These are phyloP conservation scores for Strobilomyces dryophilus DNA, from an alignment of 768 basidiomycete species.

Conservation along the genomic window DNA sequence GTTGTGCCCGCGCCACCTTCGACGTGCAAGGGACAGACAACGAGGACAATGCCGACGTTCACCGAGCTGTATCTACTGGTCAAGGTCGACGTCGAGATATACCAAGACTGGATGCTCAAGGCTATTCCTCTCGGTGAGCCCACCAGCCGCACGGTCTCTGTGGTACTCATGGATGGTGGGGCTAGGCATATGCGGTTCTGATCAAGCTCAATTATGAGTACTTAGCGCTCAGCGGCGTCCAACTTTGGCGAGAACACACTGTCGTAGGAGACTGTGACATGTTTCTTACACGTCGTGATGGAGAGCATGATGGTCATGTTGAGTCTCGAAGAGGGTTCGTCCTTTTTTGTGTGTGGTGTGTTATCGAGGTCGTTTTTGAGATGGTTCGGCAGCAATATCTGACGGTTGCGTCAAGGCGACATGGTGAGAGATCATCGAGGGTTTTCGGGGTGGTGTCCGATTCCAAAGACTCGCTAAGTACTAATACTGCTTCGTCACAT, in stretches of 20 bases:
- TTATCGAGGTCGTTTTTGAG: not conserved
- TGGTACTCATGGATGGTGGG: not conserved
- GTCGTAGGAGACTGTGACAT: constrained; percentile 89
- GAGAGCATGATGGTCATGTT: constrained; percentile 56
- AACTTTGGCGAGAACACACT: constrained; percentile 85
- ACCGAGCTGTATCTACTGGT: constrained; percentile 73
- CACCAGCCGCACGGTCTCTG: not conserved
- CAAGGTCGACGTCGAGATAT: constrained; percentile 58
- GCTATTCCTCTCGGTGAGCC: constrained; percentile 68
- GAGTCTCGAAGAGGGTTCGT: constrained; percentile 45
- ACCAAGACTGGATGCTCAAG: constrained; percentile 80
- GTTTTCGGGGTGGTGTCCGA: constrained; percentile 70
- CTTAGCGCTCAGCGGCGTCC: constrained; percentile 78
- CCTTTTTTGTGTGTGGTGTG: not conserved
- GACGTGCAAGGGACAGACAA: constrained; percentile 70
- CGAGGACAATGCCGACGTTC: constrained; percentile 80
- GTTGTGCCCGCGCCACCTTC: constrained; percentile 5
- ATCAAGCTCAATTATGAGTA: constrained; percentile 95
- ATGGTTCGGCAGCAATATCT: constrained; percentile 43
- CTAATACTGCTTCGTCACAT: no score
- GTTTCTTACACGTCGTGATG: constrained; percentile 70
- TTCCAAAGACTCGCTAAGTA: no score
- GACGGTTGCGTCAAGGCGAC: constrained; percentile 71
- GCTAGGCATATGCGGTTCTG: constrained; percentile 81
- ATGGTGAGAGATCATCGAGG: constrained; percentile 81